Evolutionary conservation across 2,329 filamentous ascomycete species (phyloP).

Genomic region (Ophiocordyceps camponoti-saundersi): DNA sequence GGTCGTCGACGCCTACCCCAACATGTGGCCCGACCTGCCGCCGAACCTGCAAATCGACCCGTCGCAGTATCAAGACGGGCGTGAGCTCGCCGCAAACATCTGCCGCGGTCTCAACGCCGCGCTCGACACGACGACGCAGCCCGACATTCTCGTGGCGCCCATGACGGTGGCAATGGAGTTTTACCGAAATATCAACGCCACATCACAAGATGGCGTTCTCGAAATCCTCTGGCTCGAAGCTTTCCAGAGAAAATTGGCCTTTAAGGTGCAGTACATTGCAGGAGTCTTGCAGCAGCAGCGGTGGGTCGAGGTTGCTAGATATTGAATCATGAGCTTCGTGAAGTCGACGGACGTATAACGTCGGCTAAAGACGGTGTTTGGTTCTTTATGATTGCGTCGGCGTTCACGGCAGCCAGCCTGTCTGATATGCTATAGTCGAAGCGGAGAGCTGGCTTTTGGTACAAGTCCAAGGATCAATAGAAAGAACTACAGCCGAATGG

Average conservation of each 20-base stretch:
- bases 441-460: not conserved
- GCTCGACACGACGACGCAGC: constrained; percentile 24
- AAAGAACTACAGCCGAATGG: not conserved
- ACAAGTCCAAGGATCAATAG: not conserved
- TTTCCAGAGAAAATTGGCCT: constrained; percentile 20
- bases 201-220: constrained; percentile 22
- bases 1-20: constrained; percentile 20
- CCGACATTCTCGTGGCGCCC: constrained; percentile 26
- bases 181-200: constrained; percentile 20
- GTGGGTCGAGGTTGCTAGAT: constrained; percentile 20
- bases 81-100: constrained; percentile 28
- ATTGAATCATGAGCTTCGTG: constrained; percentile 4
- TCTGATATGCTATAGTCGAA: not conserved
- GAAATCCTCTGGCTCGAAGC: constrained; percentile 31
- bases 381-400: not conserved
- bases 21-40: constrained; percentile 21
- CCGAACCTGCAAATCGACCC: constrained; percentile 22
- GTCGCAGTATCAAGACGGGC: constrained; percentile 23
- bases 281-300: constrained; percentile 18
- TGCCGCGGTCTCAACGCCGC: constrained; percentile 33
- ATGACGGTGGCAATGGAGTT: constrained; percentile 24
- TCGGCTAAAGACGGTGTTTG: not conserved
- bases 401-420: constrained; percentile 3
- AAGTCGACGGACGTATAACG: not conserved
- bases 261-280: constrained; percentile 23